phyloP scores from a whole-genome alignment of 2,329 filamentous ascomycete genomes.

The Arthrinium phaeospermum region DNA sequence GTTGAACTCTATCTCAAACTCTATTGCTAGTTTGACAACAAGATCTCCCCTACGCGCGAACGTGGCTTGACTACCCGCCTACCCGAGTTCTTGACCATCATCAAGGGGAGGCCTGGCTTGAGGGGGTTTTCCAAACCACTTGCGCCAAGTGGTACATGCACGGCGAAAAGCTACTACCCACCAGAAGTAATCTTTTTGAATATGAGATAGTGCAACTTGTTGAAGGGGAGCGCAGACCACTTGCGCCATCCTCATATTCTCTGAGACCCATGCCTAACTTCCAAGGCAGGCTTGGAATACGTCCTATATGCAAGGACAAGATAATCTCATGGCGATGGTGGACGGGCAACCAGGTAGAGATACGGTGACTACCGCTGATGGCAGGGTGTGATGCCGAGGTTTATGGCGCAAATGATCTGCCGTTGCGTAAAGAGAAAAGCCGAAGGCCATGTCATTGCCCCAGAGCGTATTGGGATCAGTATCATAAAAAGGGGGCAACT shows the following conservation, averaged over 20 bases:
- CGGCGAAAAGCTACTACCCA: no score
- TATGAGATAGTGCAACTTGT: no score
- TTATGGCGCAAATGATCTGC: neutral
- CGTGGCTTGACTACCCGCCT: neutral
- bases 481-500: no score
- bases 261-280: neutral
- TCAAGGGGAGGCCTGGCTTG: neutral
- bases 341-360: neutral
- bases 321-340: neutral
- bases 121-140: neutral
- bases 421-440: neutral
- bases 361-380: neutral
- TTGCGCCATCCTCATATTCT: neutral
- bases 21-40: neutral
- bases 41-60: neutral
- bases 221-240: neutral
- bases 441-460: neutral
- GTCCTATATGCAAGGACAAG: neutral
- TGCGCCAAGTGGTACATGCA: neutral
- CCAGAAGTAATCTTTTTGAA: no score
- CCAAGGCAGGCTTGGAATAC: neutral
- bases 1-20: slow-evolving; percentile 8
- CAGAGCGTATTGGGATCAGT: neutral
- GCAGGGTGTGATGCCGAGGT: neutral
- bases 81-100: neutral